phyloP scores from a whole-genome alignment of 495 filamentous ascomycete species.

The Geoglossum glabrum region DNA sequence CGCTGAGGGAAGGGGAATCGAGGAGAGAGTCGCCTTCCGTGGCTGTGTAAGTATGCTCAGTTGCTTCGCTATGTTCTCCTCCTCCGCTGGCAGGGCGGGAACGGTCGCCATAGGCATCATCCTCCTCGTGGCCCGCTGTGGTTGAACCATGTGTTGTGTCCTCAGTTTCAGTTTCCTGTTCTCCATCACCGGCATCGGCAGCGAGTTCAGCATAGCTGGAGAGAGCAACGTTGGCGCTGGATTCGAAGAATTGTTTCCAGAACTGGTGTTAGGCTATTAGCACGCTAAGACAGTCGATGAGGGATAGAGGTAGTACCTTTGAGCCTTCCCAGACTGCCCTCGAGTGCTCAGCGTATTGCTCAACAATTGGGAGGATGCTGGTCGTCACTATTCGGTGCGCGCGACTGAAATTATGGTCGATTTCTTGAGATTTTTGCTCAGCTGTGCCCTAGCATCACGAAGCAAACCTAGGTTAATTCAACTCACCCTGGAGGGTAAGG shows the following conservation, averaged over 20 bases:
- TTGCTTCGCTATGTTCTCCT: not conserved
- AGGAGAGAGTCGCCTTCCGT: slow-evolving; percentile 33
- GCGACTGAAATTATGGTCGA: slow-evolving; percentile 94
- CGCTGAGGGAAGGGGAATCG: slow-evolving; percentile 25
- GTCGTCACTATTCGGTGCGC: slow-evolving; percentile 91
- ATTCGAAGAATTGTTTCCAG: slow-evolving; percentile 99
- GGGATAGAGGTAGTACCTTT: slow-evolving; percentile 33
- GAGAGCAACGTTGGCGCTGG: slow-evolving; percentile 90
- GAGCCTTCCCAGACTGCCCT: slow-evolving; percentile 91
- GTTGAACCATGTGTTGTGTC: slow-evolving; percentile 23
- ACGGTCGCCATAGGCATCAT: slow-evolving; percentile 14
- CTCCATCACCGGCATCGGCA: slow-evolving; percentile 29
- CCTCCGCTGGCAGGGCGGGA: not conserved
- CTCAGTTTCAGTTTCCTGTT: slow-evolving; percentile 14
- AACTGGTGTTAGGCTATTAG: slow-evolving; percentile 33
- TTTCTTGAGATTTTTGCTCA: slow-evolving; percentile 35
- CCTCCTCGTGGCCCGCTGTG: slow-evolving; percentile 16
- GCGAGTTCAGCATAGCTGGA: slow-evolving; percentile 79
- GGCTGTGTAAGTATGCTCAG: slow-evolving; percentile 3
- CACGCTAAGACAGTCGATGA: not conserved
- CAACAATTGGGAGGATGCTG: slow-evolving; percentile 83
- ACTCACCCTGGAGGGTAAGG: slow-evolving; percentile 72
- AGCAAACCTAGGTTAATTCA: not conserved
- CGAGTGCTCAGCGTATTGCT: slow-evolving; percentile 88
- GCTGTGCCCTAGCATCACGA: not conserved